A percentile compares a stretch with the other conserved stretches of the same genome.
These are phyloP conservation scores for Sisymbrium altissimum DNA, from an alignment of 345 rosid species.

Conservation along the genomic window DNA sequence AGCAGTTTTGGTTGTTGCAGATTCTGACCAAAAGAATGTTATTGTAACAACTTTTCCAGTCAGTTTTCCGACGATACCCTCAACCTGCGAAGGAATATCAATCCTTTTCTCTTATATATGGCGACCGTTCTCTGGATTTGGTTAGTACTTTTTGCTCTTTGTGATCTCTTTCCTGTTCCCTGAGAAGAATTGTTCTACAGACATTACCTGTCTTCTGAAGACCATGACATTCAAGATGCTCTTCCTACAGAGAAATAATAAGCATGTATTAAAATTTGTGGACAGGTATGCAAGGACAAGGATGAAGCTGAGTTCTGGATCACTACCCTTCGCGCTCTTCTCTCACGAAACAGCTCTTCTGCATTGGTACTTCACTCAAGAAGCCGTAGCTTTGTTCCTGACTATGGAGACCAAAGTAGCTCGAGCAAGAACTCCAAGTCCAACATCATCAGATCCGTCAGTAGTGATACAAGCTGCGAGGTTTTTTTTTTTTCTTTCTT, in stretches of 20 bases:
- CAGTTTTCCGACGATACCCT: conserved; percentile 62
- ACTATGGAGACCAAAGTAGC: conserved; percentile 13
- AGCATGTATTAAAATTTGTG: conserved; percentile 6
- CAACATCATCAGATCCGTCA: conserved; percentile 37
- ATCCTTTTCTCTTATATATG: conserved; percentile 76
- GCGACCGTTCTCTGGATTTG: conserved; percentile 69
- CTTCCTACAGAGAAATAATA: neutral
- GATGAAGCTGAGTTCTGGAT: conserved; percentile 46
- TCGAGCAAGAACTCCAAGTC: conserved; percentile 15
- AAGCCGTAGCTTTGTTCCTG: conserved; percentile 31
- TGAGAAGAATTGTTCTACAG: neutral
- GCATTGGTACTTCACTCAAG: conserved; percentile 29
- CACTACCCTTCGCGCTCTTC: conserved; percentile 37
- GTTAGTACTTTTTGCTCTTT: conserved; percentile 33
- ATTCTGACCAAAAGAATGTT: neutral
- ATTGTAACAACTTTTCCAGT: conserved; percentile 44
- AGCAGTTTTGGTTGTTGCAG: neutral
- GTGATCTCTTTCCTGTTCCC: neutral
- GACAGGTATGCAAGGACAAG: conserved; percentile 50
- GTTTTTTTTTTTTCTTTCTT: conserved; percentile 19
- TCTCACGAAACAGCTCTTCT: conserved; percentile 31
- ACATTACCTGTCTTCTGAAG: too few species aligned
- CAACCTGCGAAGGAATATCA: conserved; percentile 78
- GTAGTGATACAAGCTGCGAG: conserved; percentile 44
- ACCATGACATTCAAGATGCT: neutral